Base-by-base conservation (phyloP, 805 yeast genomes). In the Candida coleopterorum region DNA sequence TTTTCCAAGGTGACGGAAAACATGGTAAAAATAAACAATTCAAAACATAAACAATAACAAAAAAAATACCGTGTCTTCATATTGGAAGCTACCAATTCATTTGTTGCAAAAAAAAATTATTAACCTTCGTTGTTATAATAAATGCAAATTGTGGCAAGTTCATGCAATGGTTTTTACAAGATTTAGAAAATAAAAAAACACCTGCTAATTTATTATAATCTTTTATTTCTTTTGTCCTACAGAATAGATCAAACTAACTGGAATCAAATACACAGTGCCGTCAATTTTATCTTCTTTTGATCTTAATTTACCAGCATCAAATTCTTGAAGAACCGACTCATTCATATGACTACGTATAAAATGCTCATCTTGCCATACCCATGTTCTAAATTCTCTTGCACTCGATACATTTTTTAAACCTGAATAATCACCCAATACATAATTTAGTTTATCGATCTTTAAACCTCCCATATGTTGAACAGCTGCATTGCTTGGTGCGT, bases 401-500 rank as follows among this genome's bases (percentile, higher is more conserved):
- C 47, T 45, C 10, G 48, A 38, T 3, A 57, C 61, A 23, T 53
- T 40, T 4, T 24, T 29, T 26, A 60, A 47, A 1, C 55, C 51
- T 2, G 58, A 41, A 32, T 39, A 26, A n/a, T 40, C 40, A 4
- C 45, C 34, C 14, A 60, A 41, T 1, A 61, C 53, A 6, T 44
- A 34, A n/a, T 39, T 46, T 35, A 60, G 42, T 3, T 48, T 41
- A 8, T 47, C 47, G n/a, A 51, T 41, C 26, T 51, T 53, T 29
- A 60, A 47, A 3, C 64, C 63, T 4, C 63, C 64, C 59, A 58
- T 59, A 41, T 56, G 63, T 22, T 49, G 47, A 6, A 55, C 58
- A 6, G 58, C 49, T 4, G 23, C 33, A 15, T 27, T 35, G 4
- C 34, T 31, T 28, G 22, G n/a, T 29, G 35, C 35, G 27, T 27